A percentile compares a stretch with the other conserved stretches of the same genome.
Conservation (phyloP, 129 eudicot genomes). For the Tanacetum coccineum region DNA sequence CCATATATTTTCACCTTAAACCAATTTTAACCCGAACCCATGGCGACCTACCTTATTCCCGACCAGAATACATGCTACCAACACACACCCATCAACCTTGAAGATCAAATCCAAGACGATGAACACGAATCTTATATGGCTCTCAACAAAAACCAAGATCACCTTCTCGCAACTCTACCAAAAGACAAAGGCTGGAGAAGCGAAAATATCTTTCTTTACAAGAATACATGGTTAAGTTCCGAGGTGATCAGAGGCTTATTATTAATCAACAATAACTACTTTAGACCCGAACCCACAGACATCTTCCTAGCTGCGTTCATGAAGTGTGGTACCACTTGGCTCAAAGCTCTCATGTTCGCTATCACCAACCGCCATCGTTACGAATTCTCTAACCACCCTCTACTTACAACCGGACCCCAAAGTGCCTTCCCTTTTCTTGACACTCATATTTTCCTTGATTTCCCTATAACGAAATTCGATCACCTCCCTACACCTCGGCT, state of each 20-base stretch:
- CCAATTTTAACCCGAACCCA: not conserved
- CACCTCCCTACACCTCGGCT: constrained; percentile 28
- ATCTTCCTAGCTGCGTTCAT: constrained; percentile 38
- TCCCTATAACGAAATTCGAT: not conserved
- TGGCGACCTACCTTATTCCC: constrained; percentile 24
- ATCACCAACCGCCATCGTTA: constrained; percentile 32
- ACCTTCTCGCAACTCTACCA: constrained; percentile 20
- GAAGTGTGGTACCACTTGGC: constrained; percentile 65
- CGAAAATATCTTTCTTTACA: constrained; percentile 23
- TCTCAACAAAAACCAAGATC: not conserved
- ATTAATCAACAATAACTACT: constrained; percentile 26
- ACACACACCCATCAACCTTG: not conserved
- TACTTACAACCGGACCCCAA: constrained; percentile 44
- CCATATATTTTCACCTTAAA: not conserved
- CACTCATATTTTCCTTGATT: constrained; percentile 22
- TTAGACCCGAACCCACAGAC: constrained; percentile 38
- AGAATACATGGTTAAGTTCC: constrained; percentile 37
- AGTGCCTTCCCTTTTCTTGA: constrained; percentile 33
- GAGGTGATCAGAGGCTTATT: constrained; percentile 19
- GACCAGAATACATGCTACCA: constrained; percentile 14
- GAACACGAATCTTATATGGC: not conserved
- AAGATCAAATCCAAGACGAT: not conserved
- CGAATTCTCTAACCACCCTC: constrained; percentile 34
- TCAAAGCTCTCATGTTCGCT: constrained; percentile 46
- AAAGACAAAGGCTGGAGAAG: constrained; percentile 44